Conservation (phyloP, 2,329 filamentous ascomycete species). For the Calonectria henricotiae region DNA sequence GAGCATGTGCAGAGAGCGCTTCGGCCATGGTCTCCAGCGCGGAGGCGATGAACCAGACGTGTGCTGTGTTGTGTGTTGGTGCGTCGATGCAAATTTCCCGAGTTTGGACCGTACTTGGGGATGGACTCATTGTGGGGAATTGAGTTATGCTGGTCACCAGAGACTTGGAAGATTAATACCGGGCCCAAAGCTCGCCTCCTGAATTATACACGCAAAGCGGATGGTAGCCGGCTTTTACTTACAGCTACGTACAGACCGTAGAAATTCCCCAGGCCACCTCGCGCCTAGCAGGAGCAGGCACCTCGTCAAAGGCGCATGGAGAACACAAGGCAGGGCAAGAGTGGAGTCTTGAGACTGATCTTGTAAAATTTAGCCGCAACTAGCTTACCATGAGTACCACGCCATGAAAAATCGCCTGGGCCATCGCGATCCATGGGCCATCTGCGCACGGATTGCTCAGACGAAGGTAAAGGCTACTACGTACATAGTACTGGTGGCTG, state of each 20-base stretch:
- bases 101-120: neutral
- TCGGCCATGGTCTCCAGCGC: neutral
- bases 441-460: neutral
- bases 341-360: no score
- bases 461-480: neutral
- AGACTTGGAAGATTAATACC: neutral
- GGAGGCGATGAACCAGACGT: neutral
- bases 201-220: no score
- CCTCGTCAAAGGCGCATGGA: no score
- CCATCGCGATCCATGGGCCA: no score
- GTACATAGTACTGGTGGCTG: neutral
- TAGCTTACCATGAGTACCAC: no score
- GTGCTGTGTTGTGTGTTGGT: neutral
- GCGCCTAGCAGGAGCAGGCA: no score
- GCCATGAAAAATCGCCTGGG: no score
- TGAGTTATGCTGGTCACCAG: neutral
- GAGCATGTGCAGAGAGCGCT: neutral
- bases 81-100: neutral
- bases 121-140: neutral
- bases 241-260: no score
- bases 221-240: no score
- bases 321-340: no score
- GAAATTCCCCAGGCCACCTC: no score
- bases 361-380: no score
- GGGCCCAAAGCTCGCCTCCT: neutral